These are phyloP conservation scores for Chrysosporium keratinophilum DNA, from an alignment of 2,329 filamentous ascomycete species.

Conservation along the genomic window DNA sequence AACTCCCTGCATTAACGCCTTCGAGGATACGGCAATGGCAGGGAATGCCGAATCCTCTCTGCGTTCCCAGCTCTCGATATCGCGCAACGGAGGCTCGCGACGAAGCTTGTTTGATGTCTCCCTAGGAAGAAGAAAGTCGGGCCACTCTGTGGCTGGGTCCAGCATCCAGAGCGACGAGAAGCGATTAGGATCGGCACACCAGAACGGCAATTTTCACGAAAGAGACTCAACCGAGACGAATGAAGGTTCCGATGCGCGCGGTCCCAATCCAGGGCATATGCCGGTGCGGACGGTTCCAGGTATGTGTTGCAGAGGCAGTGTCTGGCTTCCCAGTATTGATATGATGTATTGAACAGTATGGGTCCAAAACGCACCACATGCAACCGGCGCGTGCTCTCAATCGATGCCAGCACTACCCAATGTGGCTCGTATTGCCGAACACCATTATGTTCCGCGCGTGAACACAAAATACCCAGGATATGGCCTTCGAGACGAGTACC, in stretches of 20 bases:
- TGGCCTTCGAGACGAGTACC: neutral
- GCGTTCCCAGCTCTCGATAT: slow-evolving; percentile 9
- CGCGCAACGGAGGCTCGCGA: slow-evolving; percentile 8
- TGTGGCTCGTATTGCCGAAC: slow-evolving; percentile 14
- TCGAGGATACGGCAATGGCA: slow-evolving; percentile 9
- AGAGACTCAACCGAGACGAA: neutral
- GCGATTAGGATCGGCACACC: slow-evolving; percentile 1
- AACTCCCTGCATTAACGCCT: neutral
- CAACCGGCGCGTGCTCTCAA: slow-evolving; percentile 1
- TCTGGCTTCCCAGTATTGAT: neutral
- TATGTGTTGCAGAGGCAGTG: neutral
- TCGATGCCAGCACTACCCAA: slow-evolving; percentile 11
- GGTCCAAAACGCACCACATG: slow-evolving; percentile 13
- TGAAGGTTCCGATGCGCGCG: neutral
- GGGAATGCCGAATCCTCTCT: slow-evolving; percentile 11
- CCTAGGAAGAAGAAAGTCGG: slow-evolving; percentile 14
- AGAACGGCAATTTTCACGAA: neutral
- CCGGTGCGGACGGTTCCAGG: slow-evolving; percentile 13
- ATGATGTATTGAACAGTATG: slow-evolving; percentile 13
- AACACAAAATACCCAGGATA: neutral
- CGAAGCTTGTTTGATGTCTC: slow-evolving; percentile 13
- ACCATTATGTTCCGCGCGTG: slow-evolving; percentile 14
- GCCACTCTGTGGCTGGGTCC: slow-evolving; percentile 13
- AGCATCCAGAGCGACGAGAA: slow-evolving; percentile 14
- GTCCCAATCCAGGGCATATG: neutral